Evolutionary conservation across 768 basidiomycete species (phyloP), one percentile per base, ranked within the genome.

Genomic region (Termitomyces sp.): DNA sequence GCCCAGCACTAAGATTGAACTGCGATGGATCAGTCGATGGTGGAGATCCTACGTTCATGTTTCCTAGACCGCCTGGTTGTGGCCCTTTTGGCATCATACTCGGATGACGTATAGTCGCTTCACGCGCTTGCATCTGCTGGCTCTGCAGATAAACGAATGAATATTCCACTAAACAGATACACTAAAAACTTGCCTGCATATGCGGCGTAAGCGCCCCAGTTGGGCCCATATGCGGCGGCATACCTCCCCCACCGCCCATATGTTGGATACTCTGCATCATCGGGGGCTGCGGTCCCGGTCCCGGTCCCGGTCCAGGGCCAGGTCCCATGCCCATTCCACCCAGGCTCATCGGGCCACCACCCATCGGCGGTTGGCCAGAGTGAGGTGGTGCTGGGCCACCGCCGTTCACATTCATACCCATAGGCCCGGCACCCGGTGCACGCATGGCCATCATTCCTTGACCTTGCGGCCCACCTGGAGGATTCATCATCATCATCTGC

Each of bases 1-100:
- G 74, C 20, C 70, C 70, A 7, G 61, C 67, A 12, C 72, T 67
- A 31, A 75, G 69, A 34, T 69, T 69, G 65, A 82, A 82, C 31
- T 76, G 58, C 2, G 60, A 63, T 41, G 78, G 74, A 54, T 81
- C 81, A 18, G 75, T 70, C 4, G 78, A 67, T 61, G 74, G 68
- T 15, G 82, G 81, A n/a, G 81, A 81, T 15, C 73, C 72, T 16
- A 72, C 74, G 48, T 72, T 75, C 72, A 74, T 30, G 62, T 65
- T 31, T 65, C 54, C 61, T 42, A 68, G 16, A 65, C 69, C 58
- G 46, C 68, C 65, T 27, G 70, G 65, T 0, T 72, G 70, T 41
- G 75, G 69, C 57, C 69, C 73, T 58, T 79, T 73, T 60, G 77
- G 76, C 36, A 70, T 57, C 50, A 63, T 64, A 6, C 46, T 68